Percentiles rank a stretch among this genome's conserved stretches.
Evolutionary conservation across 83 land plant species (phyloP).

Genomic region (Diphasiastrum complanatum): DNA sequence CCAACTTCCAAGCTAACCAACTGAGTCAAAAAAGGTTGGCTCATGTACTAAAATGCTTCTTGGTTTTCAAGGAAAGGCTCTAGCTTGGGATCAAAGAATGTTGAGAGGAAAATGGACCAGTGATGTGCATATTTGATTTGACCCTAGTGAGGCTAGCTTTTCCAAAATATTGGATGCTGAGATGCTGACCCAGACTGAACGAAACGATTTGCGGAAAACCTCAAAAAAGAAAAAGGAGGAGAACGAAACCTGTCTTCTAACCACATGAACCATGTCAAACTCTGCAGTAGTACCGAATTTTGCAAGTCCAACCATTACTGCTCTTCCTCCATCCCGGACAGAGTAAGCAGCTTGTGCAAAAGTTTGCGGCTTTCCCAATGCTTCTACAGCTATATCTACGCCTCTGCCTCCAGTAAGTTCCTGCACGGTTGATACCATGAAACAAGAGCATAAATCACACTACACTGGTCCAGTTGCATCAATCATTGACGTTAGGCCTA

Average conservation of each 20-base stretch:
- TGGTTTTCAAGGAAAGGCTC: too few species aligned
- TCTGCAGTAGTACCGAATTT: conserved; percentile 62
- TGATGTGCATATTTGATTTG: too few species aligned
- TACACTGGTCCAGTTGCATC: conserved; percentile 2
- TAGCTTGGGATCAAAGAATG: too few species aligned
- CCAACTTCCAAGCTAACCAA: too few species aligned
- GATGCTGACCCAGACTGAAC: too few species aligned
- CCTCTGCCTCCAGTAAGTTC: conserved; percentile 90
- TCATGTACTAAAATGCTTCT: too few species aligned
- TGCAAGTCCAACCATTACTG: conserved; percentile 94
- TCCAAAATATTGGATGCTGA: too few species aligned
- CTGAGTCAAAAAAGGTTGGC: too few species aligned
- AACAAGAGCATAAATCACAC: too few species aligned
- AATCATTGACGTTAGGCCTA: not conserved
- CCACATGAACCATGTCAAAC: conserved; percentile 80
- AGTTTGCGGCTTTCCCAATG: conserved; percentile 74
- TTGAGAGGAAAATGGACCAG: too few species aligned
- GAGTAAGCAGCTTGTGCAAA: conserved; percentile 63
- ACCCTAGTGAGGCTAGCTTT: too few species aligned
- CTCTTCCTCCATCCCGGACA: conserved; percentile 94
- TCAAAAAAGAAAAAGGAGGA: not conserved
- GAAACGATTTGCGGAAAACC: too few species aligned
- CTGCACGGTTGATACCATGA: conserved; percentile 26
- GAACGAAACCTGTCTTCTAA: conserved; percentile 70
- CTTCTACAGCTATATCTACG: conserved; percentile 93